Conservation (phyloP, 2,329 filamentous ascomycete species). For the Periconia sp. region DNA sequence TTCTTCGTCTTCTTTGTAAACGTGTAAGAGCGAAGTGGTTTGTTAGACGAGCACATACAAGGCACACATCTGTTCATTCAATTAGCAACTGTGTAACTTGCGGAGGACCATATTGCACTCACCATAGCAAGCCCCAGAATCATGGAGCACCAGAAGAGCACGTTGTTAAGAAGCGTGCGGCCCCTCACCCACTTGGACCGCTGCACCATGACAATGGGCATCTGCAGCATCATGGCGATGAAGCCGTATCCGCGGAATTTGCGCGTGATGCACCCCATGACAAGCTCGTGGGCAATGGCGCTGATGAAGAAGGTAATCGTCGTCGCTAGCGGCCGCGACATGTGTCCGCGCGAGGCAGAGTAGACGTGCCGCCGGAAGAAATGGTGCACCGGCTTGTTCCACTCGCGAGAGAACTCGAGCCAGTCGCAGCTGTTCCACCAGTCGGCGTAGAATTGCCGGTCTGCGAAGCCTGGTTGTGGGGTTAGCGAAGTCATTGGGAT, state of each 20-base stretch:
- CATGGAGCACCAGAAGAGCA: conserved; percentile 89
- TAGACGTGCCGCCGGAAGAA: conserved; percentile 96
- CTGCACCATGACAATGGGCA: conserved; percentile 93
- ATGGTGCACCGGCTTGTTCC: conserved; percentile 97
- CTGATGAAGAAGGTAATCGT: conserved; percentile 90
- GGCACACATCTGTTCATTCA: conserved; percentile 38
- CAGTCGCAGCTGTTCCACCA: conserved; percentile 78
- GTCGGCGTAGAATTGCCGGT: conserved; percentile 86
- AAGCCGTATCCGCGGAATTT: conserved; percentile 95
- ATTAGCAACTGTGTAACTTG: conserved; percentile 12
- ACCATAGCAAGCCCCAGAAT: conserved; percentile 82
- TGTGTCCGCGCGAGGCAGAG: conserved; percentile 73
- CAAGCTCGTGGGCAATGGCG: conserved; percentile 86
- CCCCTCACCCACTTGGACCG: conserved; percentile 74
- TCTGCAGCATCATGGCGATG: conserved; percentile 91
- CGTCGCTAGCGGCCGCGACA: conserved; percentile 77
- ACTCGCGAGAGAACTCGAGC: conserved; percentile 93
- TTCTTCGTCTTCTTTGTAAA: background rate
- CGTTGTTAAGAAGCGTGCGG: conserved; percentile 71
- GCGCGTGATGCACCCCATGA: conserved; percentile 98
- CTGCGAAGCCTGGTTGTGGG: conserved; percentile 65
- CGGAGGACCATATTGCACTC: conserved; percentile 34
- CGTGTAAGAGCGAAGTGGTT: background rate
- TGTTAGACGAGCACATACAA: conserved; percentile 42
- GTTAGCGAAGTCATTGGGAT: conserved; percentile 6